phyloP scores from a whole-genome alignment of 192 early-diverging fungal genomes.

The Coemansia sp. region DNA sequence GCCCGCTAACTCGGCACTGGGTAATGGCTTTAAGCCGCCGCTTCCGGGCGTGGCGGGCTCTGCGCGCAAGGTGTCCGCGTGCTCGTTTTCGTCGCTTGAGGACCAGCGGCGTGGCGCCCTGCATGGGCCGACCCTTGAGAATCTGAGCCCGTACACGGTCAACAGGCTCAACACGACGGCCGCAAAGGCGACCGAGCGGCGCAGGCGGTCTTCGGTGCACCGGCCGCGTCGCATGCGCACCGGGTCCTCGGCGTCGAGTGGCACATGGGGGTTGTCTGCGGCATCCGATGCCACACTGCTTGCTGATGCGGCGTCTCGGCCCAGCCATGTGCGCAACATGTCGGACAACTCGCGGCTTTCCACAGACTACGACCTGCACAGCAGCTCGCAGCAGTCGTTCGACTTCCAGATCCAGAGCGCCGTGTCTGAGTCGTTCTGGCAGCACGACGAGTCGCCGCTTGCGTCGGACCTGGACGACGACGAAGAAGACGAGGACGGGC shows the following conservation, averaged over 20 bases:
- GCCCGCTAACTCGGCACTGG: conserved; percentile 10
- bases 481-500: conserved; percentile 15
- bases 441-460: conserved; percentile 26
- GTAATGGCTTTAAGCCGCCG: conserved; percentile 8
- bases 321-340: conserved; percentile 25
- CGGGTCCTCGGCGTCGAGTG: conserved; percentile 23
- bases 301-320: conserved; percentile 8
- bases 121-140: conserved; percentile 21
- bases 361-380: conserved; percentile 5
- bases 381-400: conserved; percentile 11
- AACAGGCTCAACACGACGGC: conserved; percentile 37
- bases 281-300: conserved; percentile 32
- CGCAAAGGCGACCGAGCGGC: conserved; percentile 43
- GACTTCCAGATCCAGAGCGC: conserved; percentile 39
- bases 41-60: conserved; percentile 10
- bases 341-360: conserved; percentile 33
- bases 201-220: conserved; percentile 32
- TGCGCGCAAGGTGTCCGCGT: conserved; percentile 25
- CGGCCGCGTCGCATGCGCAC: conserved; percentile 31
- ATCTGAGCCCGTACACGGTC: conserved; percentile 45
- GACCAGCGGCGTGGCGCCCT: conserved; percentile 27
- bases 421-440: conserved; percentile 35
- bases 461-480: conserved; percentile 16
- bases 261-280: conserved; percentile 26
- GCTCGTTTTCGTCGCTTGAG: conserved; percentile 39